Percentiles rank a stretch among this genome's conserved stretches.
These are phyloP conservation scores for Chaetomiaceae sp. DNA, from an alignment of 2,329 filamentous ascomycete genomes.

Conservation along the genomic window DNA sequence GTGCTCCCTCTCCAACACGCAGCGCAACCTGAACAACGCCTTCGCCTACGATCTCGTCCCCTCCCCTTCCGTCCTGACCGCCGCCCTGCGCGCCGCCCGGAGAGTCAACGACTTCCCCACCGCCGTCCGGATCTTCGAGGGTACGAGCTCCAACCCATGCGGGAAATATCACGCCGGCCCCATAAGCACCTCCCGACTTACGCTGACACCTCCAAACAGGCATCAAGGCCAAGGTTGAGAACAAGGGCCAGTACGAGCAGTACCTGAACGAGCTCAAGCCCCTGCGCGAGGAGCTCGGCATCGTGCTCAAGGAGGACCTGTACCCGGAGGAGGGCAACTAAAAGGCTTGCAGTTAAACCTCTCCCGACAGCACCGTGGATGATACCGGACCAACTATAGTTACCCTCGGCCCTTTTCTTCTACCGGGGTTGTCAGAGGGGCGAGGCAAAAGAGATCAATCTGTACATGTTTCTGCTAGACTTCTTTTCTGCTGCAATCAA, in stretches of 20 bases:
- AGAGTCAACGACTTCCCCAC: conserved; percentile 98
- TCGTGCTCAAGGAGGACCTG: conserved; percentile 86
- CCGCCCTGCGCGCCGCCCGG: conserved; percentile 88
- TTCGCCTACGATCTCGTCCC: conserved; percentile 99
- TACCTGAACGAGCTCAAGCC: conserved; percentile 91
- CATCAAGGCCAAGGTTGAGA: conserved; percentile 99
- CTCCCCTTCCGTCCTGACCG: conserved; percentile 82
- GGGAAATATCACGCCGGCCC: conserved; percentile 6
- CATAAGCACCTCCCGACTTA: background rate
- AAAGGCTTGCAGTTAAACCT: background rate
- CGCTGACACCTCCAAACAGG: conserved; percentile 50
- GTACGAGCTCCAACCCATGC: conserved; percentile 47
- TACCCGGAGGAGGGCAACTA: conserved; percentile 59
- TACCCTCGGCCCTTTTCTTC: no score
- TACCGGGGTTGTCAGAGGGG: background rate
- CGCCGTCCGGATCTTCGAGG: conserved; percentile 97
- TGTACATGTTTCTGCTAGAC: conserved; percentile 13
- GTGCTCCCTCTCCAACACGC: conserved; percentile 9
- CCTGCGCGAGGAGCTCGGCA: conserved; percentile 87
- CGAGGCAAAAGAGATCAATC: conserved; percentile 7
- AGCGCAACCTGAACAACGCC: conserved; percentile 97
- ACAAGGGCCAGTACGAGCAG: conserved; percentile 93
- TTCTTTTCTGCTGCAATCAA: no score
- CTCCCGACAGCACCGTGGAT: background rate
- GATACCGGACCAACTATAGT: conserved; percentile 8